Evolutionary conservation across 257 asterid species (phyloP).

Genomic region (Jasminum sambac): DNA sequence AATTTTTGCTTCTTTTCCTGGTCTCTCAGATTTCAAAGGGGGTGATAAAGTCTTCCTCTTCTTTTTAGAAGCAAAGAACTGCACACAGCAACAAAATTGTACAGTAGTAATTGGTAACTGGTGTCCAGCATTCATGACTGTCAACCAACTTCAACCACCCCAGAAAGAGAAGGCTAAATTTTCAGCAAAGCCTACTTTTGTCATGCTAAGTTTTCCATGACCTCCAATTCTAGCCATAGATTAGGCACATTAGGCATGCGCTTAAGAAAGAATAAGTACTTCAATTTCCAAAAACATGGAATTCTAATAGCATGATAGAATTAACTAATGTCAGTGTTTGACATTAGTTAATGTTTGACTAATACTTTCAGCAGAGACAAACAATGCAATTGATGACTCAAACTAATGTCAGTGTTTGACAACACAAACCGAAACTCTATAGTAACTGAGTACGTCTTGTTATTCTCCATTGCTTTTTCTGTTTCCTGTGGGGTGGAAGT

Average conservation of each 20-base stretch:
- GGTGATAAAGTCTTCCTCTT: constrained; percentile 80
- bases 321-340: no score
- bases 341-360: no score
- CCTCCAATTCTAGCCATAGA: neutral
- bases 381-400: neutral
- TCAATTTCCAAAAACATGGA: neutral
- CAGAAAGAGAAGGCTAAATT: neutral
- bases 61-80: constrained; percentile 85
- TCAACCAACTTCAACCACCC: neutral
- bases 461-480: neutral
- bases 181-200: neutral
- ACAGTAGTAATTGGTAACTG: neutral
- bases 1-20: constrained; percentile 52
- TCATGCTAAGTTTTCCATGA: neutral
- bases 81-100: constrained; percentile 28
- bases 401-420: neutral
- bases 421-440: neutral
- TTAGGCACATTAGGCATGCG: neutral
- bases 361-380: neutral
- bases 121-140: neutral
- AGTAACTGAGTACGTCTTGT: neutral
- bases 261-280: neutral
- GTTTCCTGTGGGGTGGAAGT: neutral
- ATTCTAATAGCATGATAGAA: neutral
- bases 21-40: constrained; percentile 49